phyloP scores from a whole-genome alignment of 805 yeast species.

The Candida silvicultrix region DNA sequence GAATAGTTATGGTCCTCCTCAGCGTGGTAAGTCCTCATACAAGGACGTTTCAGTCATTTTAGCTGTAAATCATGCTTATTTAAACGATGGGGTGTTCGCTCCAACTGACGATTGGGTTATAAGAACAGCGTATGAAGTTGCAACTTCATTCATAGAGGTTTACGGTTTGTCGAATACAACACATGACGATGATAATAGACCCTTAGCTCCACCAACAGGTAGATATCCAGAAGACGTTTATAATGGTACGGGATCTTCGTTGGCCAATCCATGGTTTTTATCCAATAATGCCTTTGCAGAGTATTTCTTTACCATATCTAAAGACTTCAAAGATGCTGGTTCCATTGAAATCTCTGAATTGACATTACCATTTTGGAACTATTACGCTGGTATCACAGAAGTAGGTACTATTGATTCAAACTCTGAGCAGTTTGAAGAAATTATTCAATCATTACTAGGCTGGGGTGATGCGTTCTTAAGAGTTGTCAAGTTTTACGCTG shows the following conservation, averaged over 20 bases:
- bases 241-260: conserved; percentile 53
- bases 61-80: neutral
- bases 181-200: neutral
- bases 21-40: neutral
- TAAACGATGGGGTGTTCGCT: neutral
- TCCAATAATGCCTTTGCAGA: conserved; percentile 30
- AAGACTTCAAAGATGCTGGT: neutral
- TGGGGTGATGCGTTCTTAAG: conserved; percentile 10
- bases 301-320: conserved; percentile 21
- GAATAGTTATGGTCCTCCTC: neutral
- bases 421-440: neutral
- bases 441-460: neutral
- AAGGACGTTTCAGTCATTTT: neutral
- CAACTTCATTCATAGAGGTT: neutral
- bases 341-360: neutral
- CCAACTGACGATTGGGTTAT: neutral
- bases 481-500: conserved; percentile 40
- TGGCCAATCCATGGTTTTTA: conserved; percentile 83
- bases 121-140: neutral
- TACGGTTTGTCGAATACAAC: neutral
- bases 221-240: conserved; percentile 76
- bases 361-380: neutral
- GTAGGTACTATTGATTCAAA: neutral
- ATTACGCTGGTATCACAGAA: neutral
- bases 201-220: conserved; percentile 44